Base-by-base conservation (phyloP, 2,329 filamentous ascomycete genomes). In the Zasmidium cellare region DNA sequence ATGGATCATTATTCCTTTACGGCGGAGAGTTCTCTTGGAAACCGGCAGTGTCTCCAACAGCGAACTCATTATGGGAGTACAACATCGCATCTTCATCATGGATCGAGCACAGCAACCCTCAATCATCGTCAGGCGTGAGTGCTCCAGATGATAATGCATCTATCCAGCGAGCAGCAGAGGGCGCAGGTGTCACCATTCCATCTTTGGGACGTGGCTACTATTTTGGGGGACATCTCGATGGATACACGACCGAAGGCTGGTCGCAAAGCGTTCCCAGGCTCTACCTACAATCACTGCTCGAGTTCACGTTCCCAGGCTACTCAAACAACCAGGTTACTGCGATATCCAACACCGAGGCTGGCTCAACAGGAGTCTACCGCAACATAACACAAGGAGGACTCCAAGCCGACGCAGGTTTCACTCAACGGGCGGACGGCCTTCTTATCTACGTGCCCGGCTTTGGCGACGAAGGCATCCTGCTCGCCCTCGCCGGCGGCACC, bases 371-470 rank as follows among this genome's bases (percentile, higher is more conserved):
- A 9, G 81, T 79, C 0, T 92, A 87, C 73, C 80, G 88, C 9
- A 92, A 92, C 70, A 87, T 92, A 64, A 92, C 89, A 0, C 75
- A 87, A 67, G 88, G 86, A 16, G 87, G 88, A 3, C 76, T 89
- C 11, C 88, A 91, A 70, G 81, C 82, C 25, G 79, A 80, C 28
- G 81, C 83, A 1, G 86, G 84, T 0, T 92, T 92, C 67, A 85
- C 87, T 0, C 86, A 90, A 69, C 80, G 89, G 51, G 89, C 89
- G 1, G 89, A 92, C 72, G 88, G 89, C 9, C 80, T 86, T 1
- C 75, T 92, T 52, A 81, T 90, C 0, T 91, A 89, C 67, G 81
- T 96, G 0, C 91, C 91, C 1, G 89, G 88, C 0, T 90, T 92
- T 46, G 89, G 90, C 2, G 76, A 82, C 16, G 79, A 91, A 65